Percentiles rank a stretch among this genome's conserved stretches.
Evolutionary conservation across 1,139 yeast genomes (phyloP).

Genomic region (Zhuliangozyma parablackwelliae): DNA sequence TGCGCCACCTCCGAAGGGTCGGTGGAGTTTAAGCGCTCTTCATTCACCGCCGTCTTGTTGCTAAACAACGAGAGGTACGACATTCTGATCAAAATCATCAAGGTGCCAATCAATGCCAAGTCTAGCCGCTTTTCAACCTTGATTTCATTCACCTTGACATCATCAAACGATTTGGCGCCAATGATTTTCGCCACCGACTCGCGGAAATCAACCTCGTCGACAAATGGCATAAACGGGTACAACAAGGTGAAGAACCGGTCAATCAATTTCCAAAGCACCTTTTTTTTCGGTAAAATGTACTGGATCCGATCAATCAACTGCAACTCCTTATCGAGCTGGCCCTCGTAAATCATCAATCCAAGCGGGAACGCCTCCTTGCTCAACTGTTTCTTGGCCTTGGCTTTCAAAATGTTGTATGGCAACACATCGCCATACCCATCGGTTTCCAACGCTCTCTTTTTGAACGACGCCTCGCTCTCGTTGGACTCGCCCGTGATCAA

Average conservation of each 20-base stretch:
- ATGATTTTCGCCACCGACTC: slow-evolving; percentile 17
- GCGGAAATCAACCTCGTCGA: slow-evolving; percentile 28
- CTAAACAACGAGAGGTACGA: slow-evolving; percentile 30
- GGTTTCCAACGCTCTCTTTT: slow-evolving; percentile 28
- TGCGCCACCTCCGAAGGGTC: slow-evolving; percentile 20
- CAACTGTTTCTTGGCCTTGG: slow-evolving; percentile 12
- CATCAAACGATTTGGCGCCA: slow-evolving; percentile 22
- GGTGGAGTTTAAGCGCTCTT: slow-evolving; percentile 18
- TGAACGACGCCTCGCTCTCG: slow-evolving; percentile 17
- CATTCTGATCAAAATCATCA: slow-evolving; percentile 26
- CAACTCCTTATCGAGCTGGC: slow-evolving; percentile 26
- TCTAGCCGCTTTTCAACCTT: slow-evolving; percentile 29
- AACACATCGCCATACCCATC: slow-evolving; percentile 35
- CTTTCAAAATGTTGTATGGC: slow-evolving; percentile 29
- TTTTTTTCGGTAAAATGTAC: slow-evolving; percentile 27
- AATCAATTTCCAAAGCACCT: slow-evolving; percentile 30
- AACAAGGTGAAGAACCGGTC: slow-evolving; percentile 25
- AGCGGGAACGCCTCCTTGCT: slow-evolving; percentile 19
- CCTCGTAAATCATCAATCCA: slow-evolving; percentile 28
- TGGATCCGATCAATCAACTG: slow-evolving; percentile 29
- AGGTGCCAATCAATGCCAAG: slow-evolving; percentile 29
- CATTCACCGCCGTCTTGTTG: slow-evolving; percentile 28
- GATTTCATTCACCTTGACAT: slow-evolving; percentile 15
- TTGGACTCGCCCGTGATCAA: slow-evolving; percentile 14
- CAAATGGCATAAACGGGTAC: slow-evolving; percentile 35